phyloP scores from a whole-genome alignment of 2,329 filamentous ascomycete genomes.

The Penicillium sp. region DNA sequence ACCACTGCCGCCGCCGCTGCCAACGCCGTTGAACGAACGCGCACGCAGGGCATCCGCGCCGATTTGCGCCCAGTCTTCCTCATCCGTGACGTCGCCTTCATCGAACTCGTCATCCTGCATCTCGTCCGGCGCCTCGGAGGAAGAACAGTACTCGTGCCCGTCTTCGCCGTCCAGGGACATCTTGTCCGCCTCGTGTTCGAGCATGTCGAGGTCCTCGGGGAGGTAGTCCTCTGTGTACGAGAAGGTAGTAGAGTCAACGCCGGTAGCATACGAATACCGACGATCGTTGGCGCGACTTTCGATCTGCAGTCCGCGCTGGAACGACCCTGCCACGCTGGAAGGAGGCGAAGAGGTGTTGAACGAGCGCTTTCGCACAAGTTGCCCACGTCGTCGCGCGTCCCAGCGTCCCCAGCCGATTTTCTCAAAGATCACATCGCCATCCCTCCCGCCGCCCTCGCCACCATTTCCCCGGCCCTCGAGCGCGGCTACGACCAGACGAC shows the following conservation, averaged over 20 bases:
- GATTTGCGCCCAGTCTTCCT: conserved; percentile 93
- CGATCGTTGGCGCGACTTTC: conserved; percentile 43
- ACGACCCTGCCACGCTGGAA: conserved; percentile 54
- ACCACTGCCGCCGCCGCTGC: conserved; percentile 47
- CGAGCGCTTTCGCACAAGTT: conserved; percentile 47
- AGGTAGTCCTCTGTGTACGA: conserved; percentile 71
- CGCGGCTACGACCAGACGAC: conserved; percentile 88
- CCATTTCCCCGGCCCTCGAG: conserved; percentile 75
- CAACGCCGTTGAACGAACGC: conserved; percentile 57
- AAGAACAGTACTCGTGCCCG: conserved; percentile 65
- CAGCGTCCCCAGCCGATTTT: conserved; percentile 98
- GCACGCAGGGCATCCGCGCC: conserved; percentile 82
- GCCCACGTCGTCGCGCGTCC: conserved; percentile 78
- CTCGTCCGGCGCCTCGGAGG: conserved; percentile 71
- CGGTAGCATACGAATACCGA: conserved; percentile 58
- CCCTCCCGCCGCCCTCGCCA: conserved; percentile 56
- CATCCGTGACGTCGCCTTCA: conserved; percentile 88
- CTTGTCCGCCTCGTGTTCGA: conserved; percentile 87
- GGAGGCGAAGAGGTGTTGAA: conserved; percentile 54
- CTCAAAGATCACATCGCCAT: conserved; percentile 70
- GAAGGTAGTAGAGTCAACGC: conserved; percentile 74
- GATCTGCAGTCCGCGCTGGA: conserved; percentile 53
- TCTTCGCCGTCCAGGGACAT: conserved; percentile 85
- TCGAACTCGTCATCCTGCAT: conserved; percentile 75
- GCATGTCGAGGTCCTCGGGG: conserved; percentile 65